A percentile compares a stretch with the other conserved stretches of the same genome.
These are phyloP conservation scores for Myxozyma monticola DNA, from an alignment of 805 yeast species.

Conservation along the genomic window DNA sequence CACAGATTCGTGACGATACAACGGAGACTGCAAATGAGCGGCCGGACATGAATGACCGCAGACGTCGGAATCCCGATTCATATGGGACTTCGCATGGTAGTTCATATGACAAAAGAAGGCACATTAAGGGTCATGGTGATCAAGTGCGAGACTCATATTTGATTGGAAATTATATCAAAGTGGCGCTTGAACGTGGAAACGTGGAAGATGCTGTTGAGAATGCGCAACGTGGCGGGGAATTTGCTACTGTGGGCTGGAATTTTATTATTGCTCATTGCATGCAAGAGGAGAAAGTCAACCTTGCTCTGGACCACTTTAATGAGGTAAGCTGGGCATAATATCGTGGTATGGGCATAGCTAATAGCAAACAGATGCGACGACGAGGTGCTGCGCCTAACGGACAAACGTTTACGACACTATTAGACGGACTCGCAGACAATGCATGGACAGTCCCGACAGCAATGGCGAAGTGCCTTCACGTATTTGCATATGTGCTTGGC, in stretches of 20 bases:
- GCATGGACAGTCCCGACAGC: slow-evolving; percentile 6
- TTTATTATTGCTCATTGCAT: slow-evolving; percentile 9
- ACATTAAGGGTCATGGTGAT: too few species aligned
- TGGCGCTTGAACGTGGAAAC: not conserved
- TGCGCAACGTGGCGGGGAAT: slow-evolving; percentile 10
- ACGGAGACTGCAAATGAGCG: too few species aligned
- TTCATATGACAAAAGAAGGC: too few species aligned
- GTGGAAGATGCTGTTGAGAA: slow-evolving; percentile 4
- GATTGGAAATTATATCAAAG: slow-evolving; percentile 3
- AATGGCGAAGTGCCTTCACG: not conserved
- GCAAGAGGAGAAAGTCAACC: slow-evolving; percentile 2
- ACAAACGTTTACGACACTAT: slow-evolving; percentile 15
- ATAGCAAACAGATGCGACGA: slow-evolving; percentile 12
- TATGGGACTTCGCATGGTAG: too few species aligned
- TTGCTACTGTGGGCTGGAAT: slow-evolving; percentile 25
- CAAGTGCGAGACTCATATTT: slow-evolving; percentile 9
- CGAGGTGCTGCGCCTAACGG: slow-evolving; percentile 17
- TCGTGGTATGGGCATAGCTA: not conserved
- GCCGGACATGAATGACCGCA: too few species aligned
- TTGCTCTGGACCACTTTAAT: slow-evolving; percentile 10
- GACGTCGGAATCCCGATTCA: too few species aligned
- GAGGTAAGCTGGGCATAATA: slow-evolving; percentile 7
- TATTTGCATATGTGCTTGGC: slow-evolving; percentile 8
- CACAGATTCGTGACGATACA: too few species aligned
- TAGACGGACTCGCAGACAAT: slow-evolving; percentile 22